Percentiles rank a stretch among this genome's conserved stretches.
phyloP scores from a whole-genome alignment of 805 yeast genomes.

The Priceomyces carsonii region DNA sequence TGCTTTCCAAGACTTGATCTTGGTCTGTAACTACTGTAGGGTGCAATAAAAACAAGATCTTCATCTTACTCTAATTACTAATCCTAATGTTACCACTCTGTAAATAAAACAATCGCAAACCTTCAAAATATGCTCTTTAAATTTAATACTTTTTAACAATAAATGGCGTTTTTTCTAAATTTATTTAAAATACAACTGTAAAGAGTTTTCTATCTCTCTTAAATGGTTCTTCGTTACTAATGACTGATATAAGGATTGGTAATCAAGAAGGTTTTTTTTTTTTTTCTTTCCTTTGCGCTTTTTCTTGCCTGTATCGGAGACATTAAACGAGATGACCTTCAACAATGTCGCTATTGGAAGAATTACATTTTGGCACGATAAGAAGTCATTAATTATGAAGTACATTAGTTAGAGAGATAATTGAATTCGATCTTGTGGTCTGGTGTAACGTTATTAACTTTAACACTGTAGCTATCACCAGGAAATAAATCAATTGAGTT shows the following conservation, averaged over 20 bases:
- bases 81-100: too few relatives aligned
- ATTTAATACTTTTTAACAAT: too few relatives aligned
- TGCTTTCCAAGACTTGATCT: constrained; percentile 40
- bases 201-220: not conserved
- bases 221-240: not conserved
- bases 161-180: too few relatives aligned
- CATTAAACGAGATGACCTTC: constrained; percentile 3
- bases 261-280: constrained; percentile 4
- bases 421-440: not conserved
- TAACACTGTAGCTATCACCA: constrained; percentile 14
- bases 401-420: constrained; percentile 1
- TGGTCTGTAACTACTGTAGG: constrained; percentile 68
- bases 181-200: too few relatives aligned
- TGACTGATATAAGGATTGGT: not conserved
- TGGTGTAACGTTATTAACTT: not conserved
- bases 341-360: constrained; percentile 2
- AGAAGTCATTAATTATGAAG: too few relatives aligned
- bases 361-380: too few relatives aligned
- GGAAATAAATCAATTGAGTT: constrained; percentile 54
- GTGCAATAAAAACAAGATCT: constrained; percentile 53
- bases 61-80: too few relatives aligned
- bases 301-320: constrained; percentile 4
- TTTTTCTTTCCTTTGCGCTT: constrained; percentile 2
- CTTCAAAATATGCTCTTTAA: too few relatives aligned
- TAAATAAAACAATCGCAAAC: not conserved